Percentiles rank a stretch among this genome's conserved stretches.
Conservation (phyloP, 1,139 yeast species). For the Hansenula sp. region DNA sequence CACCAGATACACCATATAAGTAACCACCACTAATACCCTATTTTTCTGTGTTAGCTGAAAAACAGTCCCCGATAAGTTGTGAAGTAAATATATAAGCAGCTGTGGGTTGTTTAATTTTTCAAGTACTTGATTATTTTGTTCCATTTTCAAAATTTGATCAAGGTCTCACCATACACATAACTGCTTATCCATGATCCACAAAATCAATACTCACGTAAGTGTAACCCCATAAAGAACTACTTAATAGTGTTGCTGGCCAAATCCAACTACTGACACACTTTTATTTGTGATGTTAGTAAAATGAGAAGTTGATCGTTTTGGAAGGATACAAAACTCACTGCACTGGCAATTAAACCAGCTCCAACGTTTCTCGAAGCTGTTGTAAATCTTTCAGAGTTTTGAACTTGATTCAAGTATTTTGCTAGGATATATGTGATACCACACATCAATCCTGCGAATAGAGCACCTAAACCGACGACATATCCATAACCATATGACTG, state of each 20-base stretch:
- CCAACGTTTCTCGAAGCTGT: slow-evolving; percentile 34
- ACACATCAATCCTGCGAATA: slow-evolving; percentile 35
- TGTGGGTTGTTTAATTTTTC: too few species aligned
- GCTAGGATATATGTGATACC: slow-evolving; percentile 27
- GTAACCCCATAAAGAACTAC: slow-evolving; percentile 33
- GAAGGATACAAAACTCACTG: too few species aligned
- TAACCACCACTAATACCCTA: slow-evolving; percentile 48
- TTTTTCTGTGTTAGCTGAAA: too few species aligned
- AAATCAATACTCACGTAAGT: slow-evolving; percentile 31
- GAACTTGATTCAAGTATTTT: slow-evolving; percentile 28
- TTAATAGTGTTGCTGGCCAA: slow-evolving; percentile 37
- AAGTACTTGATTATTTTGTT: too few species aligned
- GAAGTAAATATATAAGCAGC: too few species aligned
- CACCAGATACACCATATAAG: slow-evolving; percentile 49
- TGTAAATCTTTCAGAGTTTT: slow-evolving; percentile 34
- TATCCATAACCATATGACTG: slow-evolving; percentile 35
- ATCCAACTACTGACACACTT: slow-evolving; percentile 40
- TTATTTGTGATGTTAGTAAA: too few species aligned
- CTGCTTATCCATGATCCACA: too few species aligned
- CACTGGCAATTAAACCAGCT: slow-evolving; percentile 33
- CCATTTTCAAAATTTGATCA: too few species aligned
- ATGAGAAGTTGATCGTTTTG: too few species aligned
- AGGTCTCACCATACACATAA: too few species aligned
- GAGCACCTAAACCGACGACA: slow-evolving; percentile 35
- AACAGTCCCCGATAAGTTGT: too few species aligned